Evolutionary conservation across 805 yeast genomes (phyloP).

Genomic region (Ogataea paradorogensis): DNA sequence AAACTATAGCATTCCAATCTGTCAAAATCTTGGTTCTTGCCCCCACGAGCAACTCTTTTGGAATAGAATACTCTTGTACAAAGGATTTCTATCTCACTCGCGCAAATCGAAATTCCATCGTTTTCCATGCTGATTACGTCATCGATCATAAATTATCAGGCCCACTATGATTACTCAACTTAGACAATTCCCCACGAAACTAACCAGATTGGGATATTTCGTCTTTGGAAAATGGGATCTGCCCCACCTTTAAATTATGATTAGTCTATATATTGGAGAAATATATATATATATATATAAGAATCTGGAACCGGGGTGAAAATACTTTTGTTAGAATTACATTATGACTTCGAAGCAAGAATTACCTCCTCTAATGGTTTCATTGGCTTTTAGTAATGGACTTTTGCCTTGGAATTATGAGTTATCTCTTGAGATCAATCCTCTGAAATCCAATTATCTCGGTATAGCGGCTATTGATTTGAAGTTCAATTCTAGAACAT

Average conservation of each 20-base stretch:
- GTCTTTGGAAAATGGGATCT: background rate
- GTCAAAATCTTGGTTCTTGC: too few relatives aligned
- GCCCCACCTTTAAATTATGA: background rate
- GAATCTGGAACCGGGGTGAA: background rate
- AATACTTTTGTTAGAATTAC: background rate
- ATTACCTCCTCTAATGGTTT: slow-evolving; percentile 16
- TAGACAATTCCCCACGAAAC: slow-evolving; percentile 6
- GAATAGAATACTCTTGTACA: background rate
- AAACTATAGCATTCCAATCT: background rate
- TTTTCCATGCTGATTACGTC: too few relatives aligned
- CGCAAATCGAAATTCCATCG: background rate
- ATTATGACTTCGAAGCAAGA: slow-evolving; percentile 1
- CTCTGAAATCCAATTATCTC: slow-evolving; percentile 43
- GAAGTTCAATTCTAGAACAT: slow-evolving; percentile 23
- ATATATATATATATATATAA: too few relatives aligned
- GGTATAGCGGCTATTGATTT: slow-evolving; percentile 39
- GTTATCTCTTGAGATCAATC: slow-evolving; percentile 35
- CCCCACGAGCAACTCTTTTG: too few relatives aligned
- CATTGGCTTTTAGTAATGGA: slow-evolving; percentile 34
- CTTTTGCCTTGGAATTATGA: slow-evolving; percentile 39
- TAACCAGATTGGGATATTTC: too few relatives aligned
- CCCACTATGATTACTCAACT: background rate
- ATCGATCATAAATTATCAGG: too few relatives aligned
- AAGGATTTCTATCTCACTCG: background rate
- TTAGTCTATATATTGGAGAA: background rate